phyloP scores from a whole-genome alignment of 2,329 filamentous ascomycete genomes.

The Fusarium sp. region DNA sequence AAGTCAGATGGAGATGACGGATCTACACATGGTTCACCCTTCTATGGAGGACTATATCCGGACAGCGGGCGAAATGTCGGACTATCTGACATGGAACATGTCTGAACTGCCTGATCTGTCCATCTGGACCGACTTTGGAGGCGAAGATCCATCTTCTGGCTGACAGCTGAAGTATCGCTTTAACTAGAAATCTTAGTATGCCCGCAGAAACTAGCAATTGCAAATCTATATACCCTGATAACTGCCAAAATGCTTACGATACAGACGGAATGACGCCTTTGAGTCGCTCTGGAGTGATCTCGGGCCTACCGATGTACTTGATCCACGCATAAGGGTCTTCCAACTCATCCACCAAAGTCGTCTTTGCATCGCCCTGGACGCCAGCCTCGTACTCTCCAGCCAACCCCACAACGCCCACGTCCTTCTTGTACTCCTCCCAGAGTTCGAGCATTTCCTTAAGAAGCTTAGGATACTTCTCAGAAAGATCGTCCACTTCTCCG shows the following conservation, averaged over 20 bases:
- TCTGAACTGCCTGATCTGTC: not conserved
- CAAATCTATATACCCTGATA: not conserved
- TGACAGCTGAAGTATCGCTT: not conserved
- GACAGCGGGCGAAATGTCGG: not conserved
- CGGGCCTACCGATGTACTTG: constrained; percentile 20
- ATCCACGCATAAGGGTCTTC: constrained; percentile 29
- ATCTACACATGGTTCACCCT: not conserved
- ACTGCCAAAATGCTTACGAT: not conserved
- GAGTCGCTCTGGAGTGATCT: constrained; percentile 12
- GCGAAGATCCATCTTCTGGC: not conserved
- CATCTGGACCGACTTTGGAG: not conserved
- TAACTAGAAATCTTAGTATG: not conserved
- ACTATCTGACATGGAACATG: not conserved
- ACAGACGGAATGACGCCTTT: constrained; percentile 4
- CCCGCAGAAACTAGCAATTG: not conserved
- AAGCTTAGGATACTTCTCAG: constrained; percentile 54
- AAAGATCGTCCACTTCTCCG: constrained; percentile 62
- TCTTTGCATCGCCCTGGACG: not conserved
- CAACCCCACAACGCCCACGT: constrained; percentile 20
- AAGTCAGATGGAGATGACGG: not conserved
- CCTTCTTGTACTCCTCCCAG: constrained; percentile 24
- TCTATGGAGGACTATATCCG: constrained; percentile 3
- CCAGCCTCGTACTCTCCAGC: not conserved
- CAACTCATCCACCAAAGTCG: constrained; percentile 12
- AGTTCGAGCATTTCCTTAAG: constrained; percentile 42